phyloP scores from a whole-genome alignment of 257 asterid genomes.

The Lantana camara region DNA sequence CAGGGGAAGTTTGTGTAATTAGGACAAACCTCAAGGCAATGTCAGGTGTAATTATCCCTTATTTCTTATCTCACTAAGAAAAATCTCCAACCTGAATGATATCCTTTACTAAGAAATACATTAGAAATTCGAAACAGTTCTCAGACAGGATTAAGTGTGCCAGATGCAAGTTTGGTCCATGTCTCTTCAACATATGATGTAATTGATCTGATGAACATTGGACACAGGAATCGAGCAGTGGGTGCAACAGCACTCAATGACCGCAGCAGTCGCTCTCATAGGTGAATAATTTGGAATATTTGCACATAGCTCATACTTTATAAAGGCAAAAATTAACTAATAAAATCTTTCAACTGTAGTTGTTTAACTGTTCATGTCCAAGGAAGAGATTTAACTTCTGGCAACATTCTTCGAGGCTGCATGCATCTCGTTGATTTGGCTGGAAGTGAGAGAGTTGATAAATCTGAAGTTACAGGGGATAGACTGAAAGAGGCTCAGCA shows the following conservation, averaged over 20 bases:
- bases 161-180: constrained; percentile 75
- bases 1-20: too few relatives aligned
- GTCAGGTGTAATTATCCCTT: too few relatives aligned
- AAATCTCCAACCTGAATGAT: constrained; percentile 9
- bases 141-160: constrained; percentile 89
- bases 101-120: constrained; percentile 60
- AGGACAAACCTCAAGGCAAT: too few relatives aligned
- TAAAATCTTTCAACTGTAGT: constrained; percentile 42
- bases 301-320: too few relatives aligned
- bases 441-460: constrained; percentile 99
- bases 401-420: constrained; percentile 81
- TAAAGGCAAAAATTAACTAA: constrained; percentile 12
- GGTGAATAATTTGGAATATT: constrained; percentile 37
- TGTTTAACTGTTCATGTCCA: constrained; percentile 96
- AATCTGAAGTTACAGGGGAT: constrained; percentile 96
- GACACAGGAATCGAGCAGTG: constrained; percentile 85
- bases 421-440: constrained; percentile 99
- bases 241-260: constrained; percentile 99
- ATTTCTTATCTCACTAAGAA: not conserved
- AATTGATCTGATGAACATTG: constrained; percentile 80
- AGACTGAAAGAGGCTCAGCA: constrained; percentile 97
- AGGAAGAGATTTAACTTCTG: constrained; percentile 86
- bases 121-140: constrained; percentile 93
- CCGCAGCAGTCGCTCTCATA: constrained; percentile 99
- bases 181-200: constrained; percentile 76